Conservation (phyloP, 768 basidiomycete genomes). For the Gelatoporia subvermispora region DNA sequence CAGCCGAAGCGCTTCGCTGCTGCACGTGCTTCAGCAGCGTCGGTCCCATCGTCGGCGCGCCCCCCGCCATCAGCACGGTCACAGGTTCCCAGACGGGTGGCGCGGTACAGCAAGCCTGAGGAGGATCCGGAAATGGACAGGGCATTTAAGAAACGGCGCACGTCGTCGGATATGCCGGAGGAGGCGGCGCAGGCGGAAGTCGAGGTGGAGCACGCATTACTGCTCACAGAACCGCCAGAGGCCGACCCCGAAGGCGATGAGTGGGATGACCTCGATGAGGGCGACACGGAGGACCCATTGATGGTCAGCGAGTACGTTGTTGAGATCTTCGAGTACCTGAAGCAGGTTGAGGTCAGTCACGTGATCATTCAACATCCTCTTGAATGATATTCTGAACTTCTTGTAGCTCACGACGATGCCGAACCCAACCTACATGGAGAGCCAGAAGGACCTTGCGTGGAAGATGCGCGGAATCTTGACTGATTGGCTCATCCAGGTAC, state of each 20-base stretch:
- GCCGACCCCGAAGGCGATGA: slow-evolving; percentile 58
- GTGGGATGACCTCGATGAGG: slow-evolving; percentile 92
- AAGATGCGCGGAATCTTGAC: slow-evolving; percentile 84
- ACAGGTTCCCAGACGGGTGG: slow-evolving; percentile 7
- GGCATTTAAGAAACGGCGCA: slow-evolving; percentile 69
- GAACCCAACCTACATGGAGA: slow-evolving; percentile 78
- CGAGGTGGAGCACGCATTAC: slow-evolving; percentile 26
- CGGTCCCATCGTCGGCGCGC: slow-evolving; percentile 6
- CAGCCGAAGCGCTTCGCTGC: slow-evolving; percentile 23
- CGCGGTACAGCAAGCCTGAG: slow-evolving; percentile 21
- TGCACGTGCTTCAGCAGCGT: slow-evolving; percentile 15
- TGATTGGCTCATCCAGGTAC: slow-evolving; percentile 93
- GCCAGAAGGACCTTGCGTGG: slow-evolving; percentile 82
- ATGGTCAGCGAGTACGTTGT: slow-evolving; percentile 97
- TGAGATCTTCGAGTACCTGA: slow-evolving; percentile 92
- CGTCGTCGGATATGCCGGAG: slow-evolving; percentile 58
- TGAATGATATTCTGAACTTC: slow-evolving; percentile 10
- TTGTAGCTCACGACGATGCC: slow-evolving; percentile 72
- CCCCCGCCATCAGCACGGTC: slow-evolving; percentile 11
- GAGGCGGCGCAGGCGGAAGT: slow-evolving; percentile 39
- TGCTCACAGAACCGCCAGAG: slow-evolving; percentile 45
- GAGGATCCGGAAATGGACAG: slow-evolving; percentile 57
- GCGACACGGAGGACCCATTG: slow-evolving; percentile 88
- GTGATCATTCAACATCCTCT: not conserved
- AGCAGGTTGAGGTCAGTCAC: slow-evolving; percentile 66